Evolutionary conservation across 2,329 filamentous ascomycete genomes (phyloP), one percentile per base, ranked within the genome.

Genomic region (Paracoccidioides brasiliensis): DNA sequence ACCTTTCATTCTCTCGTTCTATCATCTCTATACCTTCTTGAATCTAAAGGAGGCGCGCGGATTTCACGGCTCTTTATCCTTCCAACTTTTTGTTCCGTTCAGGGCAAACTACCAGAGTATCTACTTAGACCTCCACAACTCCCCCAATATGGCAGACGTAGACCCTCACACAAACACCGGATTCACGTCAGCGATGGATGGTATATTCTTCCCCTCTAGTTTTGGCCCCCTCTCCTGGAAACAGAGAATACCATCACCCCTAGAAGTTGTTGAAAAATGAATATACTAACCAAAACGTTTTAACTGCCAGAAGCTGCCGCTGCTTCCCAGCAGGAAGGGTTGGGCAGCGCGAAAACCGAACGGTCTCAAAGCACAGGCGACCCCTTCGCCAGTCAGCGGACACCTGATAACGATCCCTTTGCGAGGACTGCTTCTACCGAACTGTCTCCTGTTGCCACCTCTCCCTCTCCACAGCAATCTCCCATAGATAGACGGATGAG

Each of bases 401-500:
- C 53, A 46, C 32, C 15, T 40, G 44, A 46, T 5, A 46, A 54
- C 15, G 44, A 46, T 49, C 53, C 53, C 4, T 54, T 54, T 32
- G 30, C 30, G 15, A 42, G 41, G 10, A 43, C 51, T 22, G 28
- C 43, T 7, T 44, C 51, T 37, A 28, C 38, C 30, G 51, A 44
- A n/a, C 35, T n/a, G 30, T 28, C 32, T 48, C 15, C 12, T 33
- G 22, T 22, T 22, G 46, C 33, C 46, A 38, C 32, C 8, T 50
- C 22, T 49, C 51, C 41, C 32, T 49, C 57, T 10, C 9, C 44
- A 12, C 42, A 44, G 45, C n/a, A 15, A 41, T 41, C 32, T 32
- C 28, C 45, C 56, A 33, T 12, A 32, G 64, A 69, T 57, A 68
- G 70, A 50, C 67, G 69, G 30, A 62, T 65, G 64, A 72, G 70